Conservation (phyloP, 1,284 basidiomycete genomes). For the Boletellus sp. region DNA sequence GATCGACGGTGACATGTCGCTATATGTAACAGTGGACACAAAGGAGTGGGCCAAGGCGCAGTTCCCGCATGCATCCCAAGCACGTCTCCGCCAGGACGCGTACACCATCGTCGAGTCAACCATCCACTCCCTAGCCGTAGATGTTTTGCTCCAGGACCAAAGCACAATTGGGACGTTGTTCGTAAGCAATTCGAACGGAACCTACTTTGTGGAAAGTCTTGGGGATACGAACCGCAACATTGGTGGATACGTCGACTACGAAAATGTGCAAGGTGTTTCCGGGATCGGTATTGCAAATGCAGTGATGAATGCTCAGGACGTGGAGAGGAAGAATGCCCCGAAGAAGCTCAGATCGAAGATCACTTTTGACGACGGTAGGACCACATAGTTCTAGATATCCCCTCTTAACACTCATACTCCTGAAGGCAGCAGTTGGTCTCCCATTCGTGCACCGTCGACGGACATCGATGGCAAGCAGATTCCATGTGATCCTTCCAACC, state of each 20-base stretch:
- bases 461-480: conserved; percentile 63
- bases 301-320: conserved; percentile 79
- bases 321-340: conserved; percentile 57
- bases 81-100: conserved; percentile 80
- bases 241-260: conserved; percentile 90
- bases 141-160: conserved; percentile 79
- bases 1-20: conserved; percentile 66
- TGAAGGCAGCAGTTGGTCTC: conserved; percentile 71
- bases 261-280: conserved; percentile 88
- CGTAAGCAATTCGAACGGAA: conserved; percentile 92
- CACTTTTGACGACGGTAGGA: conserved; percentile 86
- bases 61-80: conserved; percentile 83
- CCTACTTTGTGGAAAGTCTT: conserved; percentile 90
- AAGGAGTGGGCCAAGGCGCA: conserved; percentile 77
- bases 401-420: neutral
- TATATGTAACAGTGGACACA: conserved; percentile 84
- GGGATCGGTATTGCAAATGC: conserved; percentile 91
- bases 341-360: conserved; percentile 78
- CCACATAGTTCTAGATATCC: neutral
- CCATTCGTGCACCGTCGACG: conserved; percentile 60
- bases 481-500: conserved; percentile 58
- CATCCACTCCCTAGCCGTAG: conserved; percentile 88
- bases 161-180: conserved; percentile 86
- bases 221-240: conserved; percentile 88
- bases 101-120: conserved; percentile 96